These are phyloP conservation scores for Sarocladiaceae sp. DNA, from an alignment of 2,329 filamentous ascomycete species.

Conservation along the genomic window DNA sequence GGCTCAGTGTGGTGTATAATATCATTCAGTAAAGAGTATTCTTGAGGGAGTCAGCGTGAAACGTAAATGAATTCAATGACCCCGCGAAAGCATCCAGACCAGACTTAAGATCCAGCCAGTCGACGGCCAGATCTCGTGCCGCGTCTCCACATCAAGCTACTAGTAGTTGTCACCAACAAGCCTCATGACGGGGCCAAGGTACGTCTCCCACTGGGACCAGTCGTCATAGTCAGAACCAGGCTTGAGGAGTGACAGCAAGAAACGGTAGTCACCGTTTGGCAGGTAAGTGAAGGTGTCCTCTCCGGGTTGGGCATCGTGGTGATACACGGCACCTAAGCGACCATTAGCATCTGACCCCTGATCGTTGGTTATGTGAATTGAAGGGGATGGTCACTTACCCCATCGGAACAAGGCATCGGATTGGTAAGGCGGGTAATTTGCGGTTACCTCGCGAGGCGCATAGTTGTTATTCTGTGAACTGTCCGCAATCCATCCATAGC, in stretches of 20 bases:
- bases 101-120: background rate
- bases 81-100: background rate
- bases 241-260: background rate
- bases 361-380: background rate
- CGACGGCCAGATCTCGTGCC: background rate
- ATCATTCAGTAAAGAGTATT: too few species aligned
- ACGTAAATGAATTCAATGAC: too few species aligned
- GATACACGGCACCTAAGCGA: background rate
- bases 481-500: background rate
- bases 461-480: background rate
- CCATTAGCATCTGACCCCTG: too few species aligned
- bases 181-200: background rate
- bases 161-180: background rate
- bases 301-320: background rate
- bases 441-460: background rate
- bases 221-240: background rate
- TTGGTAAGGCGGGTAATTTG: background rate
- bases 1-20: too few species aligned
- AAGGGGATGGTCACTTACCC: background rate
- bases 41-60: too few species aligned
- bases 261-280: background rate
- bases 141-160: background rate
- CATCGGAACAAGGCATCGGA: background rate
- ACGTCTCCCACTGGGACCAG: background rate
- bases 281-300: background rate